Evolutionary conservation across 352 stramenopile species (phyloP).

Genomic region (Globisporangium radiosum): DNA sequence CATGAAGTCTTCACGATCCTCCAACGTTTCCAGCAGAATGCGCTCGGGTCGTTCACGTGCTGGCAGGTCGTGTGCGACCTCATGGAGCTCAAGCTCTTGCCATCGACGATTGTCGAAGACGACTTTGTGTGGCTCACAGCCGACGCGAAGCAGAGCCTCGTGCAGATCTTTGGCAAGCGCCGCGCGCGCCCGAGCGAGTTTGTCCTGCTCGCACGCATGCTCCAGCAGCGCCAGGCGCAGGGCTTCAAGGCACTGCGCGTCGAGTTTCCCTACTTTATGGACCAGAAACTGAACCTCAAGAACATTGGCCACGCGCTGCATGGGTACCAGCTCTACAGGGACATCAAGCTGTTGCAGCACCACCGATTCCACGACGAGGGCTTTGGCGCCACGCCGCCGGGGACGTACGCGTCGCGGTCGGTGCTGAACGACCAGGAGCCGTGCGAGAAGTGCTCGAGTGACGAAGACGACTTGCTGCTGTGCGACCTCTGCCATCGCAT

Average conservation of each 20-base stretch:
- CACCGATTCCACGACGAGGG: slow-evolving; percentile 70
- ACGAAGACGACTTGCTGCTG: slow-evolving; percentile 66
- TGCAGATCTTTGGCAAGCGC: slow-evolving; percentile 82
- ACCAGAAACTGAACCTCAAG: slow-evolving; percentile 73
- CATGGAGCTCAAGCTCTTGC: slow-evolving; percentile 68
- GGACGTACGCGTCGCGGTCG: slow-evolving; percentile 58
- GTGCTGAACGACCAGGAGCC: slow-evolving; percentile 71
- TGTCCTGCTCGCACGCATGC: slow-evolving; percentile 50
- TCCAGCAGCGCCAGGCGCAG: slow-evolving; percentile 72
- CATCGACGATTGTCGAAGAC: slow-evolving; percentile 40
- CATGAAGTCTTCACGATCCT: slow-evolving; percentile 60
- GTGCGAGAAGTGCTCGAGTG: slow-evolving; percentile 63
- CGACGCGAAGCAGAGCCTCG: slow-evolving; percentile 67
- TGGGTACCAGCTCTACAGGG: slow-evolving; percentile 75
- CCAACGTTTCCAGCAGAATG: slow-evolving; percentile 59
- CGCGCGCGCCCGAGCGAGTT: slow-evolving; percentile 65
- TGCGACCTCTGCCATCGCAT: slow-evolving; percentile 80
- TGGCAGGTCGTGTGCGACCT: slow-evolving; percentile 80
- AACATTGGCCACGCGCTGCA: slow-evolving; percentile 80
- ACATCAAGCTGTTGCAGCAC: slow-evolving; percentile 74
- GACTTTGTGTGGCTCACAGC: slow-evolving; percentile 81
- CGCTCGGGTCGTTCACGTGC: slow-evolving; percentile 80
- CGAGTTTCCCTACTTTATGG: slow-evolving; percentile 76
- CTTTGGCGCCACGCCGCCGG: slow-evolving; percentile 42
- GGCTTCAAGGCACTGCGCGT: slow-evolving; percentile 79